Evolutionary conservation across 2,329 filamentous ascomycete species (phyloP), one percentile per base, ranked within the genome.

Genomic region (Phyllachora maydis): DNA sequence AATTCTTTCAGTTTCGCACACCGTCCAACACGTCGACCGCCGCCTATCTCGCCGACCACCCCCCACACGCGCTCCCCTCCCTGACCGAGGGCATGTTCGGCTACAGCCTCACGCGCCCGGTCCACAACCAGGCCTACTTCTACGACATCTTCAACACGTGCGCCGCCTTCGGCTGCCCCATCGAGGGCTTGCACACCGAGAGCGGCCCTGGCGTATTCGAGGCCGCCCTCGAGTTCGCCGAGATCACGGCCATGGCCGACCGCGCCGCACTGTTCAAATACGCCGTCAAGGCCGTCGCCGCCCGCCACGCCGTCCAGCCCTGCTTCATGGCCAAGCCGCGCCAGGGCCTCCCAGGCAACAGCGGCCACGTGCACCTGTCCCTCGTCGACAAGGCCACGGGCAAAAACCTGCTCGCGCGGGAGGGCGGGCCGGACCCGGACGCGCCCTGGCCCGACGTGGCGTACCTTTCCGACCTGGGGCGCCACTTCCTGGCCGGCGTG

Each of bases 281-380:
- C 37, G 70, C 76, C 11, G 82, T 92, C 33, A 93, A 92, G 51
- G 82, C 79, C 7, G 66, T 92, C 18, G 79, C 78, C 21, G 75
- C 69, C 27, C 75, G 79, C 41, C 78, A 82, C 43, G 81, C 79
- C 34, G 91, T 98, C 41, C 92, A 81, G 0, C 88, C 88, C 0
- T 91, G 79, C 48, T 98, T 98, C 56, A 98, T 98, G 88, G 88
- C 88, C 10, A 98, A 98, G 49, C 88, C 88, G 3, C 71, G 77
- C 34, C 66, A 90, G 38, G 82, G 83, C 0, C 56, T 95, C 0
- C 88, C 88, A 0, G 88, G 88, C 22, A 95, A 95, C 54, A 88
- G 76, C 32, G 88, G 88, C 1, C 88, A 98, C 45, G 85, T 92
- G 60, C 88, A 98, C 46, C 59, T 95, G 30, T 95, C 85, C 1